Percentiles rank a stretch among this genome's conserved stretches.
phyloP scores from a whole-genome alignment of 2,329 filamentous ascomycete genomes.

The Paradendryphiella salina region DNA sequence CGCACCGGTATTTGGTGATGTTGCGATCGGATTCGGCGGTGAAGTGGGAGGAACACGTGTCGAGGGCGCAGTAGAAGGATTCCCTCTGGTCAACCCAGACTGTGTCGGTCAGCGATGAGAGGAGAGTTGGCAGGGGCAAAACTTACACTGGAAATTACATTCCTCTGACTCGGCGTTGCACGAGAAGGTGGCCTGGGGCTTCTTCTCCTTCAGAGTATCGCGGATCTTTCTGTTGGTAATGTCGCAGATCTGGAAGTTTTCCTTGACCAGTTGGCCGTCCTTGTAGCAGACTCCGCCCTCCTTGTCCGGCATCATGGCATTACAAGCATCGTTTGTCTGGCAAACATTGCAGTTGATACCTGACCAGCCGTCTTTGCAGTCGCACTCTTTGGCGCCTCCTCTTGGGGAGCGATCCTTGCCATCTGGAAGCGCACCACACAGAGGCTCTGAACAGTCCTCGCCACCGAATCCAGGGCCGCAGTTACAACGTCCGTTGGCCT shows the following conservation, averaged over 20 bases:
- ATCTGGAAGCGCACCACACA: constrained; percentile 85
- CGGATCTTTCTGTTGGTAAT: constrained; percentile 96
- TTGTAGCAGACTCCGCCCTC: constrained; percentile 89
- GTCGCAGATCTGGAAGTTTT: constrained; percentile 97
- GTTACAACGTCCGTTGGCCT: constrained; percentile 86
- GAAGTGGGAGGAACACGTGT: constrained; percentile 74
- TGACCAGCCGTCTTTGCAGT: constrained; percentile 90
- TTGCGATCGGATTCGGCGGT: constrained; percentile 72
- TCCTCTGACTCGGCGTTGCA: constrained; percentile 74
- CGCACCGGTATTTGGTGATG: constrained; percentile 80
- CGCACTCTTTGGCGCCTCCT: constrained; percentile 66
- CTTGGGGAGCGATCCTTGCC: constrained; percentile 76
- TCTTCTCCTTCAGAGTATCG: constrained; percentile 78
- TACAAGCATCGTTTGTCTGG: constrained; percentile 77
- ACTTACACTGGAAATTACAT: constrained; percentile 92
- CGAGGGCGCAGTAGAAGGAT: constrained; percentile 93
- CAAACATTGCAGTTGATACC: constrained; percentile 98
- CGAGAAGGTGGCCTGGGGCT: constrained; percentile 91
- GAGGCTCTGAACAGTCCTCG: constrained; percentile 86
- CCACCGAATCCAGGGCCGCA: constrained; percentile 93
- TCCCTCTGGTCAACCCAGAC: constrained; percentile 94
- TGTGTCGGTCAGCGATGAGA: constrained; percentile 48
- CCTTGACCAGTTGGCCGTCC: constrained; percentile 84
- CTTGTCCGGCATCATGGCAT: constrained; percentile 80
- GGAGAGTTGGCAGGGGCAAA: neutral